Percentiles rank a stretch among this genome's conserved stretches.
These are phyloP conservation scores for Macrophomina tecta DNA, from an alignment of 2,329 filamentous ascomycete species.

Conservation along the genomic window DNA sequence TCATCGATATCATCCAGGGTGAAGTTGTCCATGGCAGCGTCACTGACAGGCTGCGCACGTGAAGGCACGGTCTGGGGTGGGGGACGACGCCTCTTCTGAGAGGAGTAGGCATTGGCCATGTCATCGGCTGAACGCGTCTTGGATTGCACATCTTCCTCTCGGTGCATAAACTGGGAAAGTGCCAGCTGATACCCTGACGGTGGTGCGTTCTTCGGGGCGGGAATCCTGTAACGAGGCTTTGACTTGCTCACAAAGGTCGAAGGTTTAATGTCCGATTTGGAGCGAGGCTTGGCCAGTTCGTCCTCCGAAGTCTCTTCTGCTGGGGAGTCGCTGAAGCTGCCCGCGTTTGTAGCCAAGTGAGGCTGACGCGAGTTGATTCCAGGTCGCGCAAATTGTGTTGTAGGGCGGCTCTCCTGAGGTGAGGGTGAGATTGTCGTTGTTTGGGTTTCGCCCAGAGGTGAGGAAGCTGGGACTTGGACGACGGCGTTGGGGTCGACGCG, in stretches of 20 bases:
- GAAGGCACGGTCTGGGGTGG: slow-evolving; percentile 40
- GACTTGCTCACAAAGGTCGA: slow-evolving; percentile 57
- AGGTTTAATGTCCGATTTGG: slow-evolving; percentile 64
- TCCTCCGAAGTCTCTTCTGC: slow-evolving; percentile 49
- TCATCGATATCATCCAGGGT: slow-evolving; percentile 49
- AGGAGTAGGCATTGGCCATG: slow-evolving; percentile 32
- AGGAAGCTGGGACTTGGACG: slow-evolving; percentile 89
- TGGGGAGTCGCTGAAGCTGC: slow-evolving; percentile 42
- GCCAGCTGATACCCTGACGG: neutral
- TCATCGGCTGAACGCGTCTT: slow-evolving; percentile 42
- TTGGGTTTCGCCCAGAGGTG: slow-evolving; percentile 60
- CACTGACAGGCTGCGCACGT: slow-evolving; percentile 39
- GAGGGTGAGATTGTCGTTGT: slow-evolving; percentile 51
- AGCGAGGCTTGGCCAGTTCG: slow-evolving; percentile 55
- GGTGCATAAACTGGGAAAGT: neutral
- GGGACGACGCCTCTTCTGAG: slow-evolving; percentile 5
- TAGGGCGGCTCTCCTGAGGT: slow-evolving; percentile 38
- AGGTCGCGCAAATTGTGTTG: no score
- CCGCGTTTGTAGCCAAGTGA: slow-evolving; percentile 33
- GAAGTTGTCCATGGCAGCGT: slow-evolving; percentile 18
- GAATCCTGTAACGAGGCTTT: slow-evolving; percentile 27
- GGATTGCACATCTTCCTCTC: no score
- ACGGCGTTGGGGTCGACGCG: slow-evolving; percentile 44
- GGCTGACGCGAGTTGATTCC: no score
- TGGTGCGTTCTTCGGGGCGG: neutral